Evolutionary conservation across 1,284 basidiomycete species (phyloP).

Genomic region (Sphagnurus paluster): DNA sequence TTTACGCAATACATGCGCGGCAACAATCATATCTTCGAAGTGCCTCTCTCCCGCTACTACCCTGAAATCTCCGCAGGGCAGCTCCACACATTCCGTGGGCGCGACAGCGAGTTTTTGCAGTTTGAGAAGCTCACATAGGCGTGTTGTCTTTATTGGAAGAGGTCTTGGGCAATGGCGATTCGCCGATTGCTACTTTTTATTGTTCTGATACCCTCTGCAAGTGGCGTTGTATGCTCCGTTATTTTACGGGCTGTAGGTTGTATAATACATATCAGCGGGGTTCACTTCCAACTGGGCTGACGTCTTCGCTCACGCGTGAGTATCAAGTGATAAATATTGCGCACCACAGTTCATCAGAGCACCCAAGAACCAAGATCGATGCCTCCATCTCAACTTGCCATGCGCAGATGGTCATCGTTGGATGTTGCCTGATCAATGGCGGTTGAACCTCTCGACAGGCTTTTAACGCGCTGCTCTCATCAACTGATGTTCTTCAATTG

Average conservation of each 20-base stretch:
- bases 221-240: too few species aligned
- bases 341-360: too few species aligned
- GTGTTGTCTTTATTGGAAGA: neutral
- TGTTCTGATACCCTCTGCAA: too few species aligned
- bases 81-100: slow-evolving; percentile 11
- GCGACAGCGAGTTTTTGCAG: slow-evolving; percentile 37
- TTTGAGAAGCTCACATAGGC: slow-evolving; percentile 28
- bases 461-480: neutral
- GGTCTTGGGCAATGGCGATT: neutral
- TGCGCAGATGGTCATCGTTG: too few species aligned
- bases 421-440: too few species aligned
- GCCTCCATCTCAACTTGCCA: too few species aligned
- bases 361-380: too few species aligned
- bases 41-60: slow-evolving; percentile 49
- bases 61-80: slow-evolving; percentile 23
- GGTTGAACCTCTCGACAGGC: too few species aligned
- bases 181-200: neutral
- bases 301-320: too few species aligned
- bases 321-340: too few species aligned
- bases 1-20: slow-evolving; percentile 44
- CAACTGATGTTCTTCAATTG: neutral
- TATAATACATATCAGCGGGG: neutral
- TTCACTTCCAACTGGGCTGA: too few species aligned
- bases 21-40: slow-evolving; percentile 50
- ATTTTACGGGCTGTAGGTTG: neutral